A percentile compares a stretch with the other conserved stretches of the same genome.
phyloP scores from a whole-genome alignment of 1,284 basidiomycete species.

The Marasmius sp. region DNA sequence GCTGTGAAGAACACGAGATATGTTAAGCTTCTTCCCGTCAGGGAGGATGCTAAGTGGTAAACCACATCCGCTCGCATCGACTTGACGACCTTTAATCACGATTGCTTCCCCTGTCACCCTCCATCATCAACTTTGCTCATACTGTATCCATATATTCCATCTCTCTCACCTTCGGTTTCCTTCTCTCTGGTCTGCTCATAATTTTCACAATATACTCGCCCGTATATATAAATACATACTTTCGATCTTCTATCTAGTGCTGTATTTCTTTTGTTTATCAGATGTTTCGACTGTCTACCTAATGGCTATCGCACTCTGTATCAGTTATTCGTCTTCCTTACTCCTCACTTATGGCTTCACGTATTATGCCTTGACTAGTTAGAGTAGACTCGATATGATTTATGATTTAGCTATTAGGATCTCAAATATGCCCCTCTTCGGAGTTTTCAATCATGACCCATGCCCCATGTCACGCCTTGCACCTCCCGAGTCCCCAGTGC shows the following conservation, averaged over 20 bases:
- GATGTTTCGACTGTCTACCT: background rate
- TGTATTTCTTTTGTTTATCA: background rate
- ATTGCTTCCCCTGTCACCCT: background rate
- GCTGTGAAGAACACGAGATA: conserved; percentile 46
- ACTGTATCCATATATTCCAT: background rate
- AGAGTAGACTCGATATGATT: too few relatives aligned
- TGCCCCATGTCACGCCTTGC: too few relatives aligned
- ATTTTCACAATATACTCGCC: background rate
- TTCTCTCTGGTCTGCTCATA: background rate
- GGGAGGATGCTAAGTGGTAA: conserved; percentile 10
- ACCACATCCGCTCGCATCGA: background rate
- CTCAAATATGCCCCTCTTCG: too few relatives aligned
- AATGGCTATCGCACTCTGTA: conserved; percentile 1
- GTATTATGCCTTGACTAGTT: too few relatives aligned
- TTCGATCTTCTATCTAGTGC: too few relatives aligned
- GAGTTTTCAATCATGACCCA: too few relatives aligned
- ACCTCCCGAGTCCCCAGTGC: too few relatives aligned
- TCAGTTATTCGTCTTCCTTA: background rate
- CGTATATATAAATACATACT: background rate
- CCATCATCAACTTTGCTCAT: background rate
- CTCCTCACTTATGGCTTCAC: background rate
- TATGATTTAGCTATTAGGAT: too few relatives aligned
- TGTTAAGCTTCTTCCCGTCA: conserved; percentile 41
- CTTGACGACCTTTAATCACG: background rate
- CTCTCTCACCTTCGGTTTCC: background rate